phyloP scores from a whole-genome alignment of 345 rosid genomes.

The Trapa incisa region DNA sequence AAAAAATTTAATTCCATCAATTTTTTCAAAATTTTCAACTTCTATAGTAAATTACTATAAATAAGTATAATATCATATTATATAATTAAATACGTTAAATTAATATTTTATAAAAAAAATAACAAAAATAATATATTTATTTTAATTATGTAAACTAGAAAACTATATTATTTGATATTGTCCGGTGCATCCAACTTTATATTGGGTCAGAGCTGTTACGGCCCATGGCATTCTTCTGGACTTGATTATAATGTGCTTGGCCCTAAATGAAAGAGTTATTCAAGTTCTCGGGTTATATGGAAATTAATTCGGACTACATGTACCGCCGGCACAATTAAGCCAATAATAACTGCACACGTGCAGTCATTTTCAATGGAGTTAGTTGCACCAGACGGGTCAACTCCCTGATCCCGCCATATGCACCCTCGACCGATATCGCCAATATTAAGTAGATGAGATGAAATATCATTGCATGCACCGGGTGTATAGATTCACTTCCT shows the following conservation, averaged over 20 bases:
- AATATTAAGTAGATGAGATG: too few relatives aligned
- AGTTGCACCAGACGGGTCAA: background rate
- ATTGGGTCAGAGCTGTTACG: background rate
- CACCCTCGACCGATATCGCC: background rate
- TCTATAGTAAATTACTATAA: too few relatives aligned
- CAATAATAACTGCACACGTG: background rate
- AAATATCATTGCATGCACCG: background rate
- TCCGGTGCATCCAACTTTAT: background rate
- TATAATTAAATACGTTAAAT: too few relatives aligned
- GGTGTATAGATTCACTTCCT: background rate
- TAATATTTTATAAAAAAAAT: too few relatives aligned
- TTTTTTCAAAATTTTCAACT: too few relatives aligned
- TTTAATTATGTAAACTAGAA: too few relatives aligned
- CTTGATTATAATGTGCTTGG: too few relatives aligned
- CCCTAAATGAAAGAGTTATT: background rate
- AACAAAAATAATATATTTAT: too few relatives aligned
- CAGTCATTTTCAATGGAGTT: background rate
- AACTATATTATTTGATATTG: background rate
- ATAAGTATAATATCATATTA: too few relatives aligned
- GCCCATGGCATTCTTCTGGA: background rate
- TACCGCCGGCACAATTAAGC: background rate
- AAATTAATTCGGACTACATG: background rate
- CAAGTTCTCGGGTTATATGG: background rate
- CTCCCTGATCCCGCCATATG: background rate
- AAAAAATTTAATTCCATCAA: too few relatives aligned